Evolutionary conservation across 2,329 filamentous ascomycete genomes (phyloP).

Genomic region (Venturia asperata): DNA sequence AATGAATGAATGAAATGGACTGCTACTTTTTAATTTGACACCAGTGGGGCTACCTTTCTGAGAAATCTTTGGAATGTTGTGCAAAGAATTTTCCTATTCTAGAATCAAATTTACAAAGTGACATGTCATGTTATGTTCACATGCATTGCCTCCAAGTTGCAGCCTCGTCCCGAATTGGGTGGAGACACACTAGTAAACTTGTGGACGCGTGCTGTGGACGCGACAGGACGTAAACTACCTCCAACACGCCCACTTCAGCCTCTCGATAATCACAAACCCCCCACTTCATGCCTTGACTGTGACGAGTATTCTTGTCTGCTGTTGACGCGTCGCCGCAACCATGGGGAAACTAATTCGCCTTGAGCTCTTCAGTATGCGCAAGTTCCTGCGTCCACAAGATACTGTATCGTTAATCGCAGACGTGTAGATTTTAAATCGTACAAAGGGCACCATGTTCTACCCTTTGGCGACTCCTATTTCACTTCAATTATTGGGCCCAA

Average conservation of each 20-base stretch:
- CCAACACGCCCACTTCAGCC: not conserved
- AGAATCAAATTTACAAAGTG: not conserved
- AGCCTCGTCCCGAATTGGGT: not conserved
- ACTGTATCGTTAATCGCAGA: constrained; percentile 23
- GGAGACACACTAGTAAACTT: constrained; percentile 1
- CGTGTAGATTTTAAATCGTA: constrained; percentile 94
- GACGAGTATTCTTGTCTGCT: not conserved
- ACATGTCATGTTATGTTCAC: not conserved
- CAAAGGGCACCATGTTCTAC: constrained; percentile 87
- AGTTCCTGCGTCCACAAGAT: constrained; percentile 17
- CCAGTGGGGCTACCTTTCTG: not conserved
- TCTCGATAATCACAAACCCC: not conserved
- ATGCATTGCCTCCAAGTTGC: not conserved
- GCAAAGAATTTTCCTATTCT: not conserved
- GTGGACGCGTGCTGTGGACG: constrained; percentile 2
- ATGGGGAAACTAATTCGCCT: constrained; percentile 97
- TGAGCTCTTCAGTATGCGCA: constrained; percentile 78
- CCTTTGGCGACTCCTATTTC: constrained; percentile 97
- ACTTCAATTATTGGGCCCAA: constrained; percentile 99
- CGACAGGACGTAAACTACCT: not conserved
- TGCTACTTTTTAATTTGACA: not conserved
- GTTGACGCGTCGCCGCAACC: constrained; percentile 9
- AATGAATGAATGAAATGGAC: not conserved
- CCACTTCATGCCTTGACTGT: not conserved
- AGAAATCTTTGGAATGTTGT: not conserved